Base-by-base conservation (phyloP, 1,284 basidiomycete species). In the Sphagnurus paluster region DNA sequence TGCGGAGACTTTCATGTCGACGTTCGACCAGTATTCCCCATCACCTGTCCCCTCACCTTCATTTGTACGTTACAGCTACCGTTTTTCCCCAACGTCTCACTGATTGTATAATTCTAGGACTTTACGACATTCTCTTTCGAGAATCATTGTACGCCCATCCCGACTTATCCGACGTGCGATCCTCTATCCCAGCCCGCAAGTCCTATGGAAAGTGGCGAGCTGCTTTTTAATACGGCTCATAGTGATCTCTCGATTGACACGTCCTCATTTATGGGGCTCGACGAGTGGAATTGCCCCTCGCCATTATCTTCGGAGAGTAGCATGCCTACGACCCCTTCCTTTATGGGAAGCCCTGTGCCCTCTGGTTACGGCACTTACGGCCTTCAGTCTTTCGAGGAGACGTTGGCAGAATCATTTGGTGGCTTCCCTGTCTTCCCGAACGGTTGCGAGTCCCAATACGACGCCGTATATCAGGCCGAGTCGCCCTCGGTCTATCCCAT, bases 91-190 rank as follows among this genome's bases (percentile, higher is more conserved):
- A 14, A 29, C 21, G 25, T n/a, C 20, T 47, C 58, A 41, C 20
- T 1, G 23, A 63, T 69, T 55, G 19, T 72, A n/a, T n/a, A n/a
- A n/a, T 59, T 65, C 7, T 36, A 70, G 70, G 69, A 69, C 40
- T 72, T 77, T 50, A 66, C 63, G 58, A 62, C 71, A 43, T 84
- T 80, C 68, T 69, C 79, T 56, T 75, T 77, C 63, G 59, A 72
- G 49, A 61, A 63, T 42, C 54, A 58, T 21, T 33, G 58, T 35
- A 52, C 42, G 39, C 48, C 57, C 16, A 17, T 51, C 43, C 30
- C 52, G 45, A 42, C 42, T 36, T 65, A 58, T 46, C 42, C 42
- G 25, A 10, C 54, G 4, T 49, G 48, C 52, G 62, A 63, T 52
- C 64, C 62, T 11, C 41, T 65, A 37, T 46, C 48, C 23, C 46